Evolutionary conservation across 352 stramenopile genomes (phyloP).

Genomic region (Stramenopiles sp.): DNA sequence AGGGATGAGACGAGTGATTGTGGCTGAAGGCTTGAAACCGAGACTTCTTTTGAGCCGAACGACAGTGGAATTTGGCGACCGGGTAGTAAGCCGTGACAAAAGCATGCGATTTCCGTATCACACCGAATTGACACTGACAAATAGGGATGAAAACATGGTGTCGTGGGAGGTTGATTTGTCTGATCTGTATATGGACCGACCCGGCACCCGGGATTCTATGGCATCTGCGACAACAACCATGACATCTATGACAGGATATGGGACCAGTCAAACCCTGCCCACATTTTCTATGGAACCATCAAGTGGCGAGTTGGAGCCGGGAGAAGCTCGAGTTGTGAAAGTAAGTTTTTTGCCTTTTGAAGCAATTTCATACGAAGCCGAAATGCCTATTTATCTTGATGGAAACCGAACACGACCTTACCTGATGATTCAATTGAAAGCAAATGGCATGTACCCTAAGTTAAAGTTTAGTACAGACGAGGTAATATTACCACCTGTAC

Average conservation of each 20-base stretch:
- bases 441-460: conserved; percentile 63
- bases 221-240: neutral
- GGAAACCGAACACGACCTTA: conserved; percentile 39
- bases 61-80: conserved; percentile 48
- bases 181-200: conserved; percentile 22
- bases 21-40: conserved; percentile 35
- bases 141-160: conserved; percentile 36
- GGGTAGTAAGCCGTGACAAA: conserved; percentile 53
- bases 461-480: conserved; percentile 62
- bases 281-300: conserved; percentile 59
- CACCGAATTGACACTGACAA: conserved; percentile 46
- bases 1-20: conserved; percentile 24
- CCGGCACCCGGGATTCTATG: conserved; percentile 1
- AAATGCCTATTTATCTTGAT: conserved; percentile 39
- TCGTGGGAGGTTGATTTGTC: conserved; percentile 51
- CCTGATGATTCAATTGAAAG: conserved; percentile 46
- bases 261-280: conserved; percentile 26
- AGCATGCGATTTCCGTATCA: conserved; percentile 63
- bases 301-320: conserved; percentile 43
- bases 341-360: conserved; percentile 60
- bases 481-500: conserved; percentile 62
- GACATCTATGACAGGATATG: conserved; percentile 10
- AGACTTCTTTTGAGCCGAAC: conserved; percentile 44
- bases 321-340: conserved; percentile 46
- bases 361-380: conserved; percentile 44